phyloP scores from a whole-genome alignment of 352 stramenopile species.

The Pythium sp. region DNA sequence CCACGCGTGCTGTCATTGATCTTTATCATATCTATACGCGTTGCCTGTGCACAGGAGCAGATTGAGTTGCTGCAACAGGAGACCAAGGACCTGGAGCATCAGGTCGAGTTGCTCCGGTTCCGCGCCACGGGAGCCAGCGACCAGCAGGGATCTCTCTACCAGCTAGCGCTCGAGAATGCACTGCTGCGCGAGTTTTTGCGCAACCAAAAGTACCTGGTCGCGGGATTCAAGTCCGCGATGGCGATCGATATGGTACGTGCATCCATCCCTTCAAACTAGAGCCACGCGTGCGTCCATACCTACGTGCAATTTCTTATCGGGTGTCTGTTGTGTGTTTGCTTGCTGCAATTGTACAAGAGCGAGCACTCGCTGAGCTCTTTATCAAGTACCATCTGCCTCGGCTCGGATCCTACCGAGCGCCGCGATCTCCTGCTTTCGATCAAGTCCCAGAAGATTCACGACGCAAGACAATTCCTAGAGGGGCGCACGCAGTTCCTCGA shows the following conservation, averaged over 20 bases:
- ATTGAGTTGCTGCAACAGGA: not conserved
- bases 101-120: not conserved
- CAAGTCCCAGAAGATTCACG: not conserved
- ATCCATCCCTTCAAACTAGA: not conserved
- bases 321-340: not conserved
- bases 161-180: not conserved
- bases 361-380: not conserved
- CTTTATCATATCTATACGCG: not conserved
- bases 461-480: slow-evolving; percentile 22
- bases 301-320: not conserved
- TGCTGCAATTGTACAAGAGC: not conserved
- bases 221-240: not conserved
- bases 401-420: not conserved
- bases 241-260: not conserved
- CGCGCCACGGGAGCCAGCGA: not conserved
- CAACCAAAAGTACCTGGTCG: not conserved
- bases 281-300: too few relatives aligned
- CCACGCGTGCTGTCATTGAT: not conserved
- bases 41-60: not conserved
- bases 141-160: not conserved
- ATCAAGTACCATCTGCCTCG: not conserved
- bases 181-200: not conserved
- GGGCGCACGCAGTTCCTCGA: slow-evolving; percentile 23
- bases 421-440: not conserved
- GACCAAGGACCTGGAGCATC: not conserved